Evolutionary conservation across 2,329 filamentous ascomycete genomes (phyloP).

Genomic region (Leptographium lundbergii): DNA sequence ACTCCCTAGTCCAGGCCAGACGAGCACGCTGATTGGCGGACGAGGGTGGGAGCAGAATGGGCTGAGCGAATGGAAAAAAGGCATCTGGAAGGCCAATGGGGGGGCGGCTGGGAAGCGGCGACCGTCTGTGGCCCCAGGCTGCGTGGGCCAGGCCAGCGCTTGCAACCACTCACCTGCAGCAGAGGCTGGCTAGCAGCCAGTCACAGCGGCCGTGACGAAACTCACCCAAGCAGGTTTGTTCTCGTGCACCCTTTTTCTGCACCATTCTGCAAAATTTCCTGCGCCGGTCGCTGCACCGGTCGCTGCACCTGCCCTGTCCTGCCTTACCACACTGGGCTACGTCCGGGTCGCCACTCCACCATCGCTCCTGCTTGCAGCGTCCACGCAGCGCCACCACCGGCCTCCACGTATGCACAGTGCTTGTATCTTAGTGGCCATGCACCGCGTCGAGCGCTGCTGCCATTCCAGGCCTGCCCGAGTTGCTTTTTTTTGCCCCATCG

Average conservation of each 20-base stretch:
- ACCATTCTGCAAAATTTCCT: not conserved
- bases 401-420: too few species aligned
- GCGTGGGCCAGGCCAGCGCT: not conserved
- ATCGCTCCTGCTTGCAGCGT: too few species aligned
- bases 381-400: too few species aligned
- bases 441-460: too few species aligned
- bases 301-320: not conserved
- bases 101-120: not conserved
- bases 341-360: too few species aligned
- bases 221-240: not conserved
- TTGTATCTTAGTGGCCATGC: too few species aligned
- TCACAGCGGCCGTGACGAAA: not conserved
- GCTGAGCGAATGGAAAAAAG: not conserved
- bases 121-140: not conserved
- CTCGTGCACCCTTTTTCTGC: not conserved
- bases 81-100: not conserved
- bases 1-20: not conserved
- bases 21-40: not conserved
- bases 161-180: not conserved
- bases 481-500: not conserved
- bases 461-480: not conserved
- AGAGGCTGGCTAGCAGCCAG: not conserved
- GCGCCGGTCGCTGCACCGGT: not conserved
- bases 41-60: not conserved
- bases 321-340: not conserved